These are phyloP conservation scores for Aureobasidium sp. DNA, from an alignment of 2,329 filamentous ascomycete species.

Conservation along the genomic window DNA sequence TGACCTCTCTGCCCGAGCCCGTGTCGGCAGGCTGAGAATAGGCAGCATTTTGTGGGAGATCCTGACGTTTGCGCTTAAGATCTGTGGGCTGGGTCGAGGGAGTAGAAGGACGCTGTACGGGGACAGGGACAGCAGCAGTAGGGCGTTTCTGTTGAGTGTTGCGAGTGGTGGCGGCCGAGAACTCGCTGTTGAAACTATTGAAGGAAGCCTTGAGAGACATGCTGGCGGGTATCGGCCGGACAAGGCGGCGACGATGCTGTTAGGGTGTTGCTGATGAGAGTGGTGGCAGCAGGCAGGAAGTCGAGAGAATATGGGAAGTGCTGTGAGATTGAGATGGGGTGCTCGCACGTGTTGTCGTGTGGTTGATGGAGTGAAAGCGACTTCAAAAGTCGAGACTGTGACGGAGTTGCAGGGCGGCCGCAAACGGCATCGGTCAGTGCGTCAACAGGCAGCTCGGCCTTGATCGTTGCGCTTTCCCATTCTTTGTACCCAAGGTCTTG, in stretches of 20 bases:
- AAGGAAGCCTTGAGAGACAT: conserved; percentile 24
- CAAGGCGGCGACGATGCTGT: neutral
- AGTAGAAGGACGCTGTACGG: conserved; percentile 1
- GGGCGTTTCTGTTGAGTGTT: conserved; percentile 17
- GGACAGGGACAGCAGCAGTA: neutral
- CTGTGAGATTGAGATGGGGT: too few relatives aligned
- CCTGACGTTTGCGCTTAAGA: conserved; percentile 53
- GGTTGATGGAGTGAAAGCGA: neutral
- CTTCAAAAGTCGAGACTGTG: neutral
- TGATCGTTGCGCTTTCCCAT: neutral
- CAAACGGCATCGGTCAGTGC: conserved; percentile 4
- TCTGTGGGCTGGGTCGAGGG: conserved; percentile 25
- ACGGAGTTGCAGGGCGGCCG: neutral
- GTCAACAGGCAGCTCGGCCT: neutral
- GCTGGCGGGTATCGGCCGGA: conserved; percentile 6
- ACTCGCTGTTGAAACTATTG: conserved; percentile 22
- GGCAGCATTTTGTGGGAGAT: conserved; percentile 40
- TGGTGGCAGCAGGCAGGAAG: neutral
- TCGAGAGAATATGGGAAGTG: neutral
- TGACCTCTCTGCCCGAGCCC: conserved; percentile 68
- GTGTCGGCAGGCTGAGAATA: conserved; percentile 72
- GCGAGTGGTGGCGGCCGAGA: conserved; percentile 21
- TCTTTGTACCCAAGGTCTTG: neutral
- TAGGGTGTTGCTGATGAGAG: neutral
- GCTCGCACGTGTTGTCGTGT: neutral